Conservation (phyloP, 805 yeast genomes). For the Cyberlindnera amylophila region DNA sequence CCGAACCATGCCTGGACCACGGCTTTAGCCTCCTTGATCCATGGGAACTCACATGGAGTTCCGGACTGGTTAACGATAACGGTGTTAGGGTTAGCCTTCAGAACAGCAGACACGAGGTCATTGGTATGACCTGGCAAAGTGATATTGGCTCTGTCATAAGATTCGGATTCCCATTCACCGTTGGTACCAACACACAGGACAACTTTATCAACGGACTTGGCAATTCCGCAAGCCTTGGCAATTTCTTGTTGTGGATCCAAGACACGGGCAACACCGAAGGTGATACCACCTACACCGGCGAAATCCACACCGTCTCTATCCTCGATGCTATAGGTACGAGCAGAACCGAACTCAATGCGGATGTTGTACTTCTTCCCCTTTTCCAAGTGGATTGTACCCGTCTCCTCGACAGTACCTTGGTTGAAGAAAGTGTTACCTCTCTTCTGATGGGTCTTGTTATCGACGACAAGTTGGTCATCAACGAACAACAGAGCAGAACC, state of each 20-base stretch:
- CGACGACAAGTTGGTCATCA: conserved; percentile 47
- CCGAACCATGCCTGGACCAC: conserved; percentile 55
- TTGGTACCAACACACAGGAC: conserved; percentile 47
- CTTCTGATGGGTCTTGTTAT: conserved; percentile 47
- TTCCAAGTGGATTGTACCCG: conserved; percentile 32
- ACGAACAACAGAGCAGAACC: conserved; percentile 54
- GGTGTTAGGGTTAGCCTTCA: conserved; percentile 46
- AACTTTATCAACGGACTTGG: conserved; percentile 48
- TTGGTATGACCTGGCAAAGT: conserved; percentile 47
- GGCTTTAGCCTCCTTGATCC: conserved; percentile 43
- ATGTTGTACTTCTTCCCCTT: conserved; percentile 42
- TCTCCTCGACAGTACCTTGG: conserved; percentile 48
- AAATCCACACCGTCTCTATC: conserved; percentile 15
- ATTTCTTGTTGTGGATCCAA: conserved; percentile 31
- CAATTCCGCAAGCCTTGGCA: conserved; percentile 41
- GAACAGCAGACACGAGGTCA: conserved; percentile 42
- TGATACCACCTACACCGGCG: conserved; percentile 32
- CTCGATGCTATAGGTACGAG: conserved; percentile 31
- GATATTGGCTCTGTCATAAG: conserved; percentile 50
- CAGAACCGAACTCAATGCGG: conserved; percentile 46
- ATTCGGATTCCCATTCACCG: conserved; percentile 58
- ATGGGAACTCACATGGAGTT: conserved; percentile 57
- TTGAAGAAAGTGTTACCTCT: conserved; percentile 49
- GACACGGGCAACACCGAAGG: conserved; percentile 31
- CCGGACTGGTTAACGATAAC: conserved; percentile 58